phyloP scores from a whole-genome alignment of 441 rosid species.

The Jatropha podagrica region DNA sequence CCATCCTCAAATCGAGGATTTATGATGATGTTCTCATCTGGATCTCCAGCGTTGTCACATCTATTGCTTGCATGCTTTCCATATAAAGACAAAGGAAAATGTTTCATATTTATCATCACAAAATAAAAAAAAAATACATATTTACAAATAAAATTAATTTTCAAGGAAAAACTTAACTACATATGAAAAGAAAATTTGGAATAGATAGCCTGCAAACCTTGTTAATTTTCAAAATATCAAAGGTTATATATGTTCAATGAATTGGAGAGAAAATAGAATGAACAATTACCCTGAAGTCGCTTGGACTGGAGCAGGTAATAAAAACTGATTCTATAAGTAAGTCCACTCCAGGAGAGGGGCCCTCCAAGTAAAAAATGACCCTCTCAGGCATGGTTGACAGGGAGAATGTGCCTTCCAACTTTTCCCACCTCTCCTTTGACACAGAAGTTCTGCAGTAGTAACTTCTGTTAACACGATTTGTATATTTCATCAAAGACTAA shows the following conservation, averaged over 20 bases:
- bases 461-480: constrained; percentile 6
- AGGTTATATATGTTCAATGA: background rate
- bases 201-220: background rate
- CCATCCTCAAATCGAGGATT: constrained; percentile 84
- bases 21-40: constrained; percentile 57
- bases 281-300: constrained; percentile 40
- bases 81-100: constrained; percentile 15
- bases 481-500: constrained; percentile 21
- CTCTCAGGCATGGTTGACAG: constrained; percentile 62
- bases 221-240: background rate
- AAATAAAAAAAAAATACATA: background rate
- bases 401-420: constrained; percentile 71
- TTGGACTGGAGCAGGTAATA: constrained; percentile 41
- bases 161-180: background rate
- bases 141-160: background rate
- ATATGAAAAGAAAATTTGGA: background rate
- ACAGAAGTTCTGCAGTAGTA: constrained; percentile 54
- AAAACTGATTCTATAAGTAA: constrained; percentile 66
- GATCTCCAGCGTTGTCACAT: constrained; percentile 27
- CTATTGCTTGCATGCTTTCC: constrained; percentile 35
- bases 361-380: constrained; percentile 79
- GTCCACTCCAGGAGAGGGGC: constrained; percentile 85
- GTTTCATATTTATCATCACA: constrained; percentile 6
- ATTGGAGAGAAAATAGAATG: background rate
- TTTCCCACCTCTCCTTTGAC: constrained; percentile 65